phyloP scores from a whole-genome alignment of 805 yeast species.

The Spathaspora girioi region DNA sequence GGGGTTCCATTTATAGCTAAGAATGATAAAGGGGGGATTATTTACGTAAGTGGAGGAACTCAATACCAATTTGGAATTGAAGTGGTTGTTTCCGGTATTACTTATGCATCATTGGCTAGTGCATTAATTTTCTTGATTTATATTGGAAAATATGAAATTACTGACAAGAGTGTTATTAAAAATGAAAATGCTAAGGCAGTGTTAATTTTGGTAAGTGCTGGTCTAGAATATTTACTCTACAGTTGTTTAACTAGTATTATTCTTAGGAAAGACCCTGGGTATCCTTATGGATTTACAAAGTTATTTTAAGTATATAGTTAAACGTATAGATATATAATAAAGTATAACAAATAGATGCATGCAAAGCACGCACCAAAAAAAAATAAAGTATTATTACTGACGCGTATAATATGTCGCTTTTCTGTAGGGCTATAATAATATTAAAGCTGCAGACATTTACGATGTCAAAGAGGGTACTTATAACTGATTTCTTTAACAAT shows the following conservation, averaged over 20 bases:
- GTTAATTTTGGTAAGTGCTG: slow-evolving; percentile 17
- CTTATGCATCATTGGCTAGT: slow-evolving; percentile 47
- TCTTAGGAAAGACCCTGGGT: slow-evolving; percentile 43
- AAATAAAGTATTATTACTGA: neutral
- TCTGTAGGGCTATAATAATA: neutral
- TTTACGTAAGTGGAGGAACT: slow-evolving; percentile 60
- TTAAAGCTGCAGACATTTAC: neutral
- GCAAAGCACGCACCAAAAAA: neutral
- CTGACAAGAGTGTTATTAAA: slow-evolving; percentile 14
- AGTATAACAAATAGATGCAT: neutral
- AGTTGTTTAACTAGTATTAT: slow-evolving; percentile 43
- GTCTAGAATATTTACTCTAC: slow-evolving; percentile 34
- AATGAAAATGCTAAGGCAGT: slow-evolving; percentile 14
- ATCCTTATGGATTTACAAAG: slow-evolving; percentile 41
- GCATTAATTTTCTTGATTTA: slow-evolving; percentile 39
- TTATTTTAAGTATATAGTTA: slow-evolving; percentile 18
- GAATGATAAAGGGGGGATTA: slow-evolving; percentile 46
- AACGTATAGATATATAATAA: too few species aligned
- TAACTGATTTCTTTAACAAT: slow-evolving; percentile 8
- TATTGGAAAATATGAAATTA: slow-evolving; percentile 28
- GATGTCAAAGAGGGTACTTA: slow-evolving; percentile 8
- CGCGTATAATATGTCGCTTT: neutral
- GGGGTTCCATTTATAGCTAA: slow-evolving; percentile 60
- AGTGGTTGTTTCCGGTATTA: slow-evolving; percentile 46
- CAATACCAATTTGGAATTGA: slow-evolving; percentile 73